Evolutionary conservation across 495 filamentous ascomycete genomes (phyloP).

Genomic region (Penicillium crystallinum): DNA sequence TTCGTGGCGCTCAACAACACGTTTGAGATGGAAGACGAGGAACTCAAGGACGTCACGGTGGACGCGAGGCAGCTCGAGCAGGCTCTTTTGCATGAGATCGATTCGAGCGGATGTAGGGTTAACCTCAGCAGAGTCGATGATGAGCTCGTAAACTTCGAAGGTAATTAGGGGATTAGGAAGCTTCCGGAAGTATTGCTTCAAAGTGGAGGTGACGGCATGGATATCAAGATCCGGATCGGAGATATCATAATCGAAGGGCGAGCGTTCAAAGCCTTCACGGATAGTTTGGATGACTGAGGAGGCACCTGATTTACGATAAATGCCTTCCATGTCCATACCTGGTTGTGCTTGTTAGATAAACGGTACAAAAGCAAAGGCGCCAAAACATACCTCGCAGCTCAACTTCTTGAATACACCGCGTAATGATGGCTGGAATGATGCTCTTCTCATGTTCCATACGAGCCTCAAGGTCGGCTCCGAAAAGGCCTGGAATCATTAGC

Average conservation of each 20-base stretch:
- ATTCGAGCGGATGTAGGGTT: conserved; percentile 47
- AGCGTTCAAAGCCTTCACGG: conserved; percentile 83
- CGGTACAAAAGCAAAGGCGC: background rate
- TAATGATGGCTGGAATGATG: conserved; percentile 84
- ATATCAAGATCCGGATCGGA: conserved; percentile 93
- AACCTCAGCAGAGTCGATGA: conserved; percentile 65
- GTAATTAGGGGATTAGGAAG: conserved; percentile 88
- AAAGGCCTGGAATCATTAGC: conserved; percentile 51
- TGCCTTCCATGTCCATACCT: conserved; percentile 97
- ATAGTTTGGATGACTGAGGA: conserved; percentile 80
- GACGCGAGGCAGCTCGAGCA: conserved; percentile 70
- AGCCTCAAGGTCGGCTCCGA: conserved; percentile 83
- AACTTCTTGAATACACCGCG: conserved; percentile 95
- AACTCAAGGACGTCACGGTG: conserved; percentile 91
- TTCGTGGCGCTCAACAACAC: conserved; percentile 74
- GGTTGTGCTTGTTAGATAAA: conserved; percentile 4
- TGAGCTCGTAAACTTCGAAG: conserved; percentile 82
- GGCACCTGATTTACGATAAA: conserved; percentile 96
- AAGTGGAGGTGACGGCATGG: conserved; percentile 87
- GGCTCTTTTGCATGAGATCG: conserved; percentile 58
- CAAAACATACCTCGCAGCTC: conserved; percentile 64
- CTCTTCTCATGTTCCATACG: conserved; percentile 86
- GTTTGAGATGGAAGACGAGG: conserved; percentile 86
- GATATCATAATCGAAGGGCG: conserved; percentile 69
- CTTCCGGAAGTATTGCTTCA: conserved; percentile 98